Evolutionary conservation across 306 rosid genomes (phyloP).

Genomic region (Astragalus membranaceus): DNA sequence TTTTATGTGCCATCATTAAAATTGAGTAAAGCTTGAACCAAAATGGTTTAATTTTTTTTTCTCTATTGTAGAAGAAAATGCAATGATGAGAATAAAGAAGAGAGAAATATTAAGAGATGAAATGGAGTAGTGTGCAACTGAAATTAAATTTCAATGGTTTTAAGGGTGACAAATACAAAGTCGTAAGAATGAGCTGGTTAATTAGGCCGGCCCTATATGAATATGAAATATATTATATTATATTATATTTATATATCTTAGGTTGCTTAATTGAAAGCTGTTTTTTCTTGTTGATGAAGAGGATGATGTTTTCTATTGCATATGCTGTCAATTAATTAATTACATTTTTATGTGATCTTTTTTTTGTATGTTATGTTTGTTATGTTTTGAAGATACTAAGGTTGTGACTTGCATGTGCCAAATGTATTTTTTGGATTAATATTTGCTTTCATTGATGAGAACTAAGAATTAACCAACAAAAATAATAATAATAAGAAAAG

Average conservation of each 20-base stretch:
- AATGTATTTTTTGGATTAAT: neutral
- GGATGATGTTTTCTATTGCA: constrained; percentile 8
- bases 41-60: neutral
- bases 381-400: neutral
- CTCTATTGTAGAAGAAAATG: neutral
- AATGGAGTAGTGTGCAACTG: neutral
- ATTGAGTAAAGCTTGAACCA: neutral
- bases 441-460: neutral
- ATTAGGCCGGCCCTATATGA: constrained; percentile 35
- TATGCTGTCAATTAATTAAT: neutral
- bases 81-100: neutral
- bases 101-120: neutral
- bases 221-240: no score
- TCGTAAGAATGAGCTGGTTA: constrained; percentile 36
- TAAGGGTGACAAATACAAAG: constrained; percentile 24
- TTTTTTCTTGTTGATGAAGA: constrained; percentile 19
- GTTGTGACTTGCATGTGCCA: neutral
- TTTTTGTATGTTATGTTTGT: neutral
- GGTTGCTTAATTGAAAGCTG: neutral
- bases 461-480: neutral
- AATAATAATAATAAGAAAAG: neutral
- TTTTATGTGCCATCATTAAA: constrained; percentile 17
- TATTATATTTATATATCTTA: neutral
- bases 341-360: neutral
- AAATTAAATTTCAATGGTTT: constrained; percentile 10